Conservation (phyloP, 345 rosid species). For the Rhodamnia rubescens region DNA sequence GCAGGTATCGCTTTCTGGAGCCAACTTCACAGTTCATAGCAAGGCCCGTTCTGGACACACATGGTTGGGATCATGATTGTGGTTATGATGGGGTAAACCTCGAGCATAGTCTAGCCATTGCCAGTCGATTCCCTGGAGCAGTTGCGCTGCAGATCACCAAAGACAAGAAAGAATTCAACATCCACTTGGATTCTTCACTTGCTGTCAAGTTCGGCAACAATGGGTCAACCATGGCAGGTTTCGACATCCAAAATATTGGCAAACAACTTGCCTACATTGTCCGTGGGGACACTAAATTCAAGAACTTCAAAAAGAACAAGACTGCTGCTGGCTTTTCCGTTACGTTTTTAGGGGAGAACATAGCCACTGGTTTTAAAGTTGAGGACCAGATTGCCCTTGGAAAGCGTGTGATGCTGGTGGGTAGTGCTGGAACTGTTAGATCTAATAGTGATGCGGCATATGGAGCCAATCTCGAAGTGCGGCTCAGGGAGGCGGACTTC, state of each 20-base stretch:
- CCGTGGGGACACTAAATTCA: constrained; percentile 82
- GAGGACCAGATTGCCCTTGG: constrained; percentile 85
- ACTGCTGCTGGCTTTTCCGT: constrained; percentile 64
- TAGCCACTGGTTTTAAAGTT: constrained; percentile 73
- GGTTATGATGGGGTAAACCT: constrained; percentile 92
- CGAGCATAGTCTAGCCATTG: constrained; percentile 59
- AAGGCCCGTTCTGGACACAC: constrained; percentile 85
- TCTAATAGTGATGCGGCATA: constrained; percentile 81
- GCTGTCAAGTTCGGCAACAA: constrained; percentile 69
- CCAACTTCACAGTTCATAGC: constrained; percentile 76
- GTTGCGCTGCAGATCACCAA: constrained; percentile 78
- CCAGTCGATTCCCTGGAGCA: constrained; percentile 58
- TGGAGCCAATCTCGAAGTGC: constrained; percentile 86
- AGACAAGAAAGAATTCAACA: constrained; percentile 90
- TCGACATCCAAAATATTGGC: constrained; percentile 91
- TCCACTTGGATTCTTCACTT: constrained; percentile 86
- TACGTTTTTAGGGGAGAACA: constrained; percentile 76
- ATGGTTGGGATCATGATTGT: constrained; percentile 99
- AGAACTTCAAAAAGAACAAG: constrained; percentile 61
- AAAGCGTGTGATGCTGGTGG: constrained; percentile 63
- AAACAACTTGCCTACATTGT: constrained; percentile 82
- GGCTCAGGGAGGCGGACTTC: constrained; percentile 68
- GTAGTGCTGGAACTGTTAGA: constrained; percentile 71
- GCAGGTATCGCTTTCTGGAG: constrained; percentile 71
- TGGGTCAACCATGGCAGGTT: constrained; percentile 90